Conservation (phyloP, 352 stramenopile genomes). For the Globisporangium nodosum region DNA sequence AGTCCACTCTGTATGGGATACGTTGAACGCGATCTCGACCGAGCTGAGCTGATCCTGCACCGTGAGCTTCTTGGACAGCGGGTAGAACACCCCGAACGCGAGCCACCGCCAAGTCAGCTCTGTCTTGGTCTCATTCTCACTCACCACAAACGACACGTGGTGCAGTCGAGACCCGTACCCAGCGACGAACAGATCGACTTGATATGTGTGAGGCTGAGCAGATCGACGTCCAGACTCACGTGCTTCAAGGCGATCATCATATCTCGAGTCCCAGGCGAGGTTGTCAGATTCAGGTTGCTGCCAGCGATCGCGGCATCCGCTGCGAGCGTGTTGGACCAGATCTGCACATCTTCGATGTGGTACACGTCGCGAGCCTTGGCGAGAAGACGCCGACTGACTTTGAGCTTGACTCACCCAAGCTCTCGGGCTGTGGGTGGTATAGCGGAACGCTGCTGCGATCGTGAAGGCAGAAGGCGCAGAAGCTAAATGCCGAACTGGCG, state of each 20-base stretch:
- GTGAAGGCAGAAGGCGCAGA: not conserved
- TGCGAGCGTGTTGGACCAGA: not conserved
- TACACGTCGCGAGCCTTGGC: no score
- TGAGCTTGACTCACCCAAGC: no score
- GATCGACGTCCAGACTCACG: not conserved
- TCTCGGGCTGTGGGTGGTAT: no score
- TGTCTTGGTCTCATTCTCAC: not conserved
- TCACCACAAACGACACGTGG: not conserved
- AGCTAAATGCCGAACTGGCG: slow-evolving; percentile 1
- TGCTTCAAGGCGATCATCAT: no score
- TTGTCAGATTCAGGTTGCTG: not conserved
- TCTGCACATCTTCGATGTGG: no score
- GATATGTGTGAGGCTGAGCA: not conserved
- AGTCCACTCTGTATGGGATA: not conserved
- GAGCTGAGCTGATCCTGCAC: not conserved
- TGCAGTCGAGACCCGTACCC: not conserved
- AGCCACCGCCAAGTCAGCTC: slow-evolving; percentile 9
- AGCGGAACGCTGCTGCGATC: no score
- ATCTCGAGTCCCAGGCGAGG: no score
- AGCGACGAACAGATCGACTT: slow-evolving; percentile 1
- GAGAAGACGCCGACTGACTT: not conserved
- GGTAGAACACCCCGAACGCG: slow-evolving; percentile 10
- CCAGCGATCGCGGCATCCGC: no score
- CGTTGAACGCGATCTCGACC: not conserved
- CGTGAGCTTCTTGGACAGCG: slow-evolving; percentile 2